A percentile compares a stretch with the other conserved stretches of the same genome.
Conservation (phyloP, 345 rosid species). For the Camelina sativa region DNA sequence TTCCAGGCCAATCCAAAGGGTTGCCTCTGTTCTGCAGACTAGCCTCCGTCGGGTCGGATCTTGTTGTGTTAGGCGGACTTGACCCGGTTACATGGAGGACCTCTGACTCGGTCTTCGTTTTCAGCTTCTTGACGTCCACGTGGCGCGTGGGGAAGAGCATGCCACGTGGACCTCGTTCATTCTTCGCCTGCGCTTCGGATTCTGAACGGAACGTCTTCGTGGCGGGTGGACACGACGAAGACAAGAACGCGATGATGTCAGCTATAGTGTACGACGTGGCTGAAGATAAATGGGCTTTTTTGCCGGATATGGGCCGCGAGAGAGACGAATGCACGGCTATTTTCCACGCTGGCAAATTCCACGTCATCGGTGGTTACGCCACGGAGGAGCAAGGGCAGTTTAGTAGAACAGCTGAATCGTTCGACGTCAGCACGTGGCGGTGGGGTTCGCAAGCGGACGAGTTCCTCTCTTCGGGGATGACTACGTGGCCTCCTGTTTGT, state of each 20-base stretch:
- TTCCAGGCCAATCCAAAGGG: slow-evolving; percentile 50
- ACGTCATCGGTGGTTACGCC: slow-evolving; percentile 76
- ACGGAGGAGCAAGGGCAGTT: slow-evolving; percentile 78
- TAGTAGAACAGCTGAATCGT: slow-evolving; percentile 53
- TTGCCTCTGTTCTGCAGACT: slow-evolving; percentile 74
- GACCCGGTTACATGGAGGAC: slow-evolving; percentile 68
- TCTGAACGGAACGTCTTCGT: slow-evolving; percentile 59
- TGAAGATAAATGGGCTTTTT: slow-evolving; percentile 50
- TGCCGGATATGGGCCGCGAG: slow-evolving; percentile 72
- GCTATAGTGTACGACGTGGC: slow-evolving; percentile 66
- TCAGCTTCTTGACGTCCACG: slow-evolving; percentile 51
- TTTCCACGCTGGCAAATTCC: slow-evolving; percentile 66
- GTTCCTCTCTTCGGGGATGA: slow-evolving; percentile 37
- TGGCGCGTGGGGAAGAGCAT: slow-evolving; percentile 75
- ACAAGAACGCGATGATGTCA: slow-evolving; percentile 73
- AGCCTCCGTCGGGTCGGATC: slow-evolving; percentile 60
- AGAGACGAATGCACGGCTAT: slow-evolving; percentile 80
- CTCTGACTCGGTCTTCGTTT: slow-evolving; percentile 54
- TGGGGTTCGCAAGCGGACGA: slow-evolving; percentile 50
- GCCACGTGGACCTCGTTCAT: slow-evolving; percentile 66
- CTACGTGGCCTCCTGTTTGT: slow-evolving; percentile 58
- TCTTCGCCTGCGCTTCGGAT: slow-evolving; percentile 77
- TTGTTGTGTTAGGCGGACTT: slow-evolving; percentile 77
- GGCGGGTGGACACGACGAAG: slow-evolving; percentile 79
- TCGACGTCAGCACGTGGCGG: slow-evolving; percentile 48